Evolutionary conservation across 768 basidiomycete species (phyloP).

Genomic region (Dioszegia crocea): DNA sequence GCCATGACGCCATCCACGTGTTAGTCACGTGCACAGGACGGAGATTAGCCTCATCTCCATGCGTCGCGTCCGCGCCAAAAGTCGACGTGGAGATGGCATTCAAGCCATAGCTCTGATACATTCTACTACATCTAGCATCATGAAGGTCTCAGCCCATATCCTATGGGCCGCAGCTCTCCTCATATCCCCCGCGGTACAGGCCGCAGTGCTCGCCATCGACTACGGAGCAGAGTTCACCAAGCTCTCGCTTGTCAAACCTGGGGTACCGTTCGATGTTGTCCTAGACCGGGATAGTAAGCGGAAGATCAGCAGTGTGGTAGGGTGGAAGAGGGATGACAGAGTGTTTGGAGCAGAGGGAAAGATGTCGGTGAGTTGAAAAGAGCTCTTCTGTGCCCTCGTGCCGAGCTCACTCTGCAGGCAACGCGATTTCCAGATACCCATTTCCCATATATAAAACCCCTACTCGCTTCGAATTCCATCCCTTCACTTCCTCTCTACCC

Average conservation of each 20-base stretch:
- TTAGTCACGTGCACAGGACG: too few species aligned
- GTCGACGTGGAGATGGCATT: conserved; percentile 5
- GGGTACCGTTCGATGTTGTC: conserved; percentile 89
- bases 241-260: conserved; percentile 89
- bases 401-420: conserved; percentile 58
- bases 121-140: neutral
- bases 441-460: conserved; percentile 76
- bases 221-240: conserved; percentile 98
- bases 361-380: conserved; percentile 75
- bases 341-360: conserved; percentile 85
- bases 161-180: conserved; percentile 15
- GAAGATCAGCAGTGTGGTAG: conserved; percentile 84
- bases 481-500: conserved; percentile 42
- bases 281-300: conserved; percentile 96
- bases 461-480: conserved; percentile 57
- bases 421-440: conserved; percentile 85
- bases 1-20: too few species aligned
- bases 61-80: neutral
- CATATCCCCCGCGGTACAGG: conserved; percentile 36
- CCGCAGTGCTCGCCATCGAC: conserved; percentile 85
- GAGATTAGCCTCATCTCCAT: too few species aligned
- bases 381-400: too few species aligned
- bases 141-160: neutral
- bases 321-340: conserved; percentile 82
- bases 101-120: neutral